A percentile compares a stretch with the other conserved stretches of the same genome.
Conservation (phyloP, 257 asterid genomes). For the Nicotiana noctiflora region DNA sequence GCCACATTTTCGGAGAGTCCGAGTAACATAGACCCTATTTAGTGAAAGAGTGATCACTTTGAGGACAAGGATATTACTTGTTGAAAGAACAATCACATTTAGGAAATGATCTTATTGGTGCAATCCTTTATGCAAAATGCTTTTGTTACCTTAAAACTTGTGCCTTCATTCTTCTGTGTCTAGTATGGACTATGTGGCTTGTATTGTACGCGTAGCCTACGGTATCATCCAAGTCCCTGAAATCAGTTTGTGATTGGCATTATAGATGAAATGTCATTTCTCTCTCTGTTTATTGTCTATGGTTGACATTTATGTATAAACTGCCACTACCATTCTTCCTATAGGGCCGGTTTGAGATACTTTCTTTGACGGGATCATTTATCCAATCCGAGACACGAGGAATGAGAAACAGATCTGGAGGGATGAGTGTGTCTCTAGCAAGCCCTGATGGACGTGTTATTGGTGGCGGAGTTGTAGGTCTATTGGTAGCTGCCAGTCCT, state of each 20-base stretch:
- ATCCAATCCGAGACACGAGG: slow-evolving; percentile 79
- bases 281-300: neutral
- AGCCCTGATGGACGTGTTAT: slow-evolving; percentile 85
- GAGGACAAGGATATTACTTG: neutral
- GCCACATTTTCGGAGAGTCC: too few relatives aligned
- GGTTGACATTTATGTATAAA: neutral
- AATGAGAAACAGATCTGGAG: slow-evolving; percentile 75
- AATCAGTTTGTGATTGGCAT: neutral
- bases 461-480: slow-evolving; percentile 86
- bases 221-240: neutral
- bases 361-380: slow-evolving; percentile 73
- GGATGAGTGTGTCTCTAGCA: slow-evolving; percentile 82
- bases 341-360: slow-evolving; percentile 83
- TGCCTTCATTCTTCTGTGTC: neutral
- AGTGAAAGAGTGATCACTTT: neutral
- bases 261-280: neutral
- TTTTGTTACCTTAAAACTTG: neutral
- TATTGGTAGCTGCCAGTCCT: slow-evolving; percentile 78
- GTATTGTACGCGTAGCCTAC: neutral
- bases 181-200: neutral
- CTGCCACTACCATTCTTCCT: neutral
- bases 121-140: neutral
- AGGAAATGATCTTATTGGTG: neutral
- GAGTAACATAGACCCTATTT: too few relatives aligned
- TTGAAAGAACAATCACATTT: neutral